Base-by-base conservation (phyloP, 805 yeast genomes). In the Zygoascus biomembranicola region DNA sequence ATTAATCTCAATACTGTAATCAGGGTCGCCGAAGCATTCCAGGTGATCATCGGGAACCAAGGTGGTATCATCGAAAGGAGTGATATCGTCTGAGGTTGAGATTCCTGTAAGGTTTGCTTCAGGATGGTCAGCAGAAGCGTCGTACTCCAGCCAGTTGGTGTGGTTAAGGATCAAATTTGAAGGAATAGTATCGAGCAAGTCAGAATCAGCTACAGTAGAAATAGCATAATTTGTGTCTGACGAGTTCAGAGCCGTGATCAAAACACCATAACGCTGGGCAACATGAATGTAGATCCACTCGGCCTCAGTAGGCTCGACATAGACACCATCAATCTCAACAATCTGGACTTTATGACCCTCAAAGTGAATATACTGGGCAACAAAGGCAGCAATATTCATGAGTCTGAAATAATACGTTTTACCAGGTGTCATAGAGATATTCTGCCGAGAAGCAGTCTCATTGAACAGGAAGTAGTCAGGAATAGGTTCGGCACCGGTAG, bases 401-500 rank as follows among this genome's bases (percentile, higher is more conserved):
- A 94, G 70, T 67, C 96, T 80, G 58, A 94, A 61, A 61, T 86
- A 72, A 69, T 94, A 94, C 16, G 97, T 90, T 41, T 81, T 89
- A 71, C 82, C 81, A 8, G 98, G 96, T 72, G 87, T 66, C 53
- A 92, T 95, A 8, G 71, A 59, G 64, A 78, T 73, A 51, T 59
- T 59, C 52, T 59, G 43, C 69, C 86, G 85, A 18, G 37, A 26
- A 35, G 63, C 61, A 11, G 96, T 84, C 66, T 90, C 89, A 73
- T 92, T 92, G 69, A 90, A 75, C 62, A 94, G 77, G 61, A 86
- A 70, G 66, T 78, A 75, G 60, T 87, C 85, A 8, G 99, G 99
- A 61, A 94, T 83, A 50, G 99, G 99, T 73, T 94, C 99, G 45
- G 98, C 97, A 65, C 99, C 99, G 9, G 97, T 88, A 55, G 99